Evolutionary conservation across 805 yeast species (phyloP), one percentile per base, ranked within the genome.

Genomic region (Candida palmyrensis): DNA sequence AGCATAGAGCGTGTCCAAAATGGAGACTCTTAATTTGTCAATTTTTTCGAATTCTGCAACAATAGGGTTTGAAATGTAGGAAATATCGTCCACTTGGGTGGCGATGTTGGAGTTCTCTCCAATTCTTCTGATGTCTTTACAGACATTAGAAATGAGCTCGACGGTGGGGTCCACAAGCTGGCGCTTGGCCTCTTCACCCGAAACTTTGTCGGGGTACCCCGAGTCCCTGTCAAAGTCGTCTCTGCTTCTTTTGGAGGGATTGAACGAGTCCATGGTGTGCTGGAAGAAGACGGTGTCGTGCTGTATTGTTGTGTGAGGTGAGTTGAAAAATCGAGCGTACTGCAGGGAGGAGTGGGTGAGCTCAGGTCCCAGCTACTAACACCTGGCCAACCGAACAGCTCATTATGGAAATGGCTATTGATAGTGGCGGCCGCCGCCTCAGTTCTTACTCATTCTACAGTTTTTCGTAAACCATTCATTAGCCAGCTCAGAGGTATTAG

Each of bases 31-130:
- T 41, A 81, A 73, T 32, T 68, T 68, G 38, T 74, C 79, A 35
- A 79, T 79, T 41, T 67, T 71, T 42, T 75, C 84, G 47, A 78
- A 75, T 45, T 79, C 84, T 22, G 74, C 75, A 25, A 73, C 75
- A 26, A 82, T 77, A 1, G 85, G 83, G 34, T 71, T 75, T 23
- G 82, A 70, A 45, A 84, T 77, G 47, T 76, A 77, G 37, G 83
- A 79, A 28, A 83, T 69, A 54, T 69, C 73, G 43, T 68, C 63
- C 34, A 68, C 52, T 39, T 65, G 69, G 37, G 49, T 57, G 23
- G 46, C 47, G 24, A 65, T 43, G 46, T 65, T 62, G 29, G 62
- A 47, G 44, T 62, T 63, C 43, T 66, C 71, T 11, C 71, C 73
- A 26, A 66, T 51, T 21, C 70, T 46, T 34, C 71, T 47, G 29